Conservation (phyloP, 208 protist species). For the Leishmania tropica region DNA sequence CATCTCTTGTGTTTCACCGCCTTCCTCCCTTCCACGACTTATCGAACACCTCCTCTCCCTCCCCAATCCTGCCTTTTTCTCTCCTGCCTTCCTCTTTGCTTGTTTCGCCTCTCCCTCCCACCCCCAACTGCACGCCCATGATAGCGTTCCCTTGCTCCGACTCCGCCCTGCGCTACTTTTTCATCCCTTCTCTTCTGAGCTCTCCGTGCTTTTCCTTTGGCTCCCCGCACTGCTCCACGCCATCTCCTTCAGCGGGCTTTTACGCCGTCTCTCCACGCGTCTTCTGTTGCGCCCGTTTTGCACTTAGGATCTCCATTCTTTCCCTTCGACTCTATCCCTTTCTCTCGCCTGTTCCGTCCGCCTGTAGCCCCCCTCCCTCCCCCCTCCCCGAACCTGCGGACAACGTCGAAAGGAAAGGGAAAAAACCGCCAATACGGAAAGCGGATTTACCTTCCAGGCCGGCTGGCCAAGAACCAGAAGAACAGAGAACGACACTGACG, state of each 20-base stretch:
- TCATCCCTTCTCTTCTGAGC: not conserved
- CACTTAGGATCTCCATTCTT: not conserved
- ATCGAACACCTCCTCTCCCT: not conserved
- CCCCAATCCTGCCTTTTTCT: not conserved
- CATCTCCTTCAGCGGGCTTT: not conserved
- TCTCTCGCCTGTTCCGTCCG: not conserved
- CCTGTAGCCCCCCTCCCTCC: not conserved
- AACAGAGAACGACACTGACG: not conserved
- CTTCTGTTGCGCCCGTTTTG: not conserved
- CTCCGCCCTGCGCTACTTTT: not conserved
- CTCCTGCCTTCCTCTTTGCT: not conserved
- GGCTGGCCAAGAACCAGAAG: no score
- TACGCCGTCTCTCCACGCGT: not conserved
- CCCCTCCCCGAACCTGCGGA: not conserved
- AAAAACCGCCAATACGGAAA: no score
- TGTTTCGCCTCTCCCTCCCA: not conserved
- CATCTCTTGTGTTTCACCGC: not conserved
- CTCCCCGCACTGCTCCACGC: not conserved
- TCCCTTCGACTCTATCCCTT: not conserved
- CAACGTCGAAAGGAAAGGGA: not conserved
- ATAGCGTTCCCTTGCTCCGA: not conserved
- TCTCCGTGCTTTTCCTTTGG: not conserved
- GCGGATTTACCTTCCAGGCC: not conserved
- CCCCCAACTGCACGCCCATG: not conserved
- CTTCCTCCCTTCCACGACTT: not conserved